A percentile compares a stretch with the other conserved stretches of the same genome.
These are phyloP conservation scores for Gentiana dahurica DNA, from an alignment of 257 asterid genomes.

Conservation along the genomic window DNA sequence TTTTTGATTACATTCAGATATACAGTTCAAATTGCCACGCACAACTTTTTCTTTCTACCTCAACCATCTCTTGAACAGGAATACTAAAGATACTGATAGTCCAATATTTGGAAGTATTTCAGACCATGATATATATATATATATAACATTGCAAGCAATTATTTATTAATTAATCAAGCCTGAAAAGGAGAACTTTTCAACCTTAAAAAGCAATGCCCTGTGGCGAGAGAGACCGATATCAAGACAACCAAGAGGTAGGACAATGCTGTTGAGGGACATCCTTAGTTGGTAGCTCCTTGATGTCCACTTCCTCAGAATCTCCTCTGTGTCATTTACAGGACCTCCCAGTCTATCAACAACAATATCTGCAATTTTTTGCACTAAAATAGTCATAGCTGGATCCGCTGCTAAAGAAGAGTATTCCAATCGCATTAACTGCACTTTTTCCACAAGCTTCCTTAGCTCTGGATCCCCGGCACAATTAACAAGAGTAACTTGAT, in stretches of 20 bases:
- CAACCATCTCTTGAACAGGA: too few relatives aligned
- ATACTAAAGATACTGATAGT: too few relatives aligned
- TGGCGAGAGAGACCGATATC: constrained; percentile 98
- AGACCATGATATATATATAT: too few relatives aligned
- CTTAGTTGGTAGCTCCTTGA: constrained; percentile 60
- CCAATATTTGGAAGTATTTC: too few relatives aligned
- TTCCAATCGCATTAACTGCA: constrained; percentile 46
- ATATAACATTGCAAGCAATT: too few relatives aligned
- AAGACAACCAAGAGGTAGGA: constrained; percentile 85
- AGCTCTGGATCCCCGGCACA: constrained; percentile 60
- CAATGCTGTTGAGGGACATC: constrained; percentile 32
- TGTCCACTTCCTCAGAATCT: constrained; percentile 72
- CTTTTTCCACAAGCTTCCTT: constrained; percentile 77
- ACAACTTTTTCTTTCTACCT: too few relatives aligned
- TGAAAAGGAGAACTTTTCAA: constrained; percentile 20
- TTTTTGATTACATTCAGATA: too few relatives aligned
- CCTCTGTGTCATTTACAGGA: constrained; percentile 85
- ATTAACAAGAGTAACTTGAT: constrained; percentile 77
- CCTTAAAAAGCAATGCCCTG: constrained; percentile 97
- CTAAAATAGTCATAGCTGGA: constrained; percentile 37
- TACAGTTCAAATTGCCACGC: too few relatives aligned
- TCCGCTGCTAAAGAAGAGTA: constrained; percentile 37
- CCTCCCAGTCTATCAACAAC: constrained; percentile 91
- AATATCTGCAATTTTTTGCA: constrained; percentile 74
- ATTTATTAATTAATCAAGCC: constrained; percentile 1